Evolutionary conservation across 1,284 basidiomycete species (phyloP).

Genomic region (Phlebopus sp.): DNA sequence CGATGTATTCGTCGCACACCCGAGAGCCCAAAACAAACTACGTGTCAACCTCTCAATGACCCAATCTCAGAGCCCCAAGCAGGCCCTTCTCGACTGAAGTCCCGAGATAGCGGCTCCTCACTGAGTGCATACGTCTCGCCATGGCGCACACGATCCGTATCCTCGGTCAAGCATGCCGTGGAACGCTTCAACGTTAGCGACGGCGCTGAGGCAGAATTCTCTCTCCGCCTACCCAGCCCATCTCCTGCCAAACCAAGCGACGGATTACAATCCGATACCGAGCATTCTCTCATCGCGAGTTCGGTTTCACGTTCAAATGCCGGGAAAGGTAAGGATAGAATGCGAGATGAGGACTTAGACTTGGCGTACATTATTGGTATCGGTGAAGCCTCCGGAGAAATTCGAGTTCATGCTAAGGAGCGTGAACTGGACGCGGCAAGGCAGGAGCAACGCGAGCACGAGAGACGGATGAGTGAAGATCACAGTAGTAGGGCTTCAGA

Average conservation of each 20-base stretch:
- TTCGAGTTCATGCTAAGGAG: conserved; percentile 56
- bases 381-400: conserved; percentile 42
- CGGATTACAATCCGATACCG: conserved; percentile 6
- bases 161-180: conserved; percentile 44
- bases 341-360: conserved; percentile 21
- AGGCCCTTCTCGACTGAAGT: conserved; percentile 17
- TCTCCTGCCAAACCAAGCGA: conserved; percentile 26
- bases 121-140: conserved; percentile 26
- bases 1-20: background rate
- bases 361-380: conserved; percentile 25
- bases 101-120: conserved; percentile 16
- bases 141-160: conserved; percentile 27
- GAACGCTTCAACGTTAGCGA: conserved; percentile 39
- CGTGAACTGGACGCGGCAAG: conserved; percentile 52
- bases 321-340: conserved; percentile 53
- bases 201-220: conserved; percentile 35
- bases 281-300: conserved; percentile 3
- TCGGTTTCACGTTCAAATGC: background rate
- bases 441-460: conserved; percentile 45
- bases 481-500: conserved; percentile 27
- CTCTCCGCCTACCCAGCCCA: conserved; percentile 37
- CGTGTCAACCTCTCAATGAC: background rate
- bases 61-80: conserved; percentile 5
- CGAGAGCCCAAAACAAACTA: background rate
- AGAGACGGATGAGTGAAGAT: conserved; percentile 26